These are phyloP conservation scores for Corniculantispora saksenae DNA, from an alignment of 2,329 filamentous ascomycete genomes.

Conservation along the genomic window DNA sequence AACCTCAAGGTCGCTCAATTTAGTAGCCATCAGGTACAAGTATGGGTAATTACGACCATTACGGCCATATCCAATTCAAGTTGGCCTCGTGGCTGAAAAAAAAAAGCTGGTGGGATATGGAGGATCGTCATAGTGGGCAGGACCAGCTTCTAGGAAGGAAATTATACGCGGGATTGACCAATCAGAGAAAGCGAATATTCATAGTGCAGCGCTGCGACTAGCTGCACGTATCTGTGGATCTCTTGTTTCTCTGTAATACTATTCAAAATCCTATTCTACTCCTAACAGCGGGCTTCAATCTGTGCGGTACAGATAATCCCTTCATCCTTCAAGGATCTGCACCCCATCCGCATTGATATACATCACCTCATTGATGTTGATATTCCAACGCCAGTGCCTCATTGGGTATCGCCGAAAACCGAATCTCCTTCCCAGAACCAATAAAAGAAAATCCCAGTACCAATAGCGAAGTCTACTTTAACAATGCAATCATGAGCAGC, in stretches of 20 bases:
- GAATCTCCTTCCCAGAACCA: not conserved
- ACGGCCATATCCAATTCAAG: not conserved
- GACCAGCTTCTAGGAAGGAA: not conserved
- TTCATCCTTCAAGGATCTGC: not conserved
- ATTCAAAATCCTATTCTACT: not conserved
- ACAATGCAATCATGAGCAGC: not conserved
- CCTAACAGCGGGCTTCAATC: too few species aligned
- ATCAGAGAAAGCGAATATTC: not conserved
- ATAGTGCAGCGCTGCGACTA: not conserved
- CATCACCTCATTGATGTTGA: not conserved
- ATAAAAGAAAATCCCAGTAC: not conserved
- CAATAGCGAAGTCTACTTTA: not conserved
- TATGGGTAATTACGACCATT: too few species aligned
- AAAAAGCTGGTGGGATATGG: too few species aligned
- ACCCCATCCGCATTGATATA: not conserved
- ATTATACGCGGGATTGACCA: not conserved
- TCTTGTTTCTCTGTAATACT: not conserved
- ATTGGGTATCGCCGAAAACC: not conserved
- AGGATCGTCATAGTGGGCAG: not conserved
- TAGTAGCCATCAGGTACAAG: not conserved
- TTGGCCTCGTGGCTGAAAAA: not conserved
- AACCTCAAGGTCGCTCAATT: not conserved
- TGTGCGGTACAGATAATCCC: too few species aligned
- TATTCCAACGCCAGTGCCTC: not conserved
- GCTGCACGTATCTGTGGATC: too few species aligned